Percentiles rank a stretch among this genome's conserved stretches.
Evolutionary conservation across 2,329 filamentous ascomycete species (phyloP).

Genomic region (Aspergillus vadensis): DNA sequence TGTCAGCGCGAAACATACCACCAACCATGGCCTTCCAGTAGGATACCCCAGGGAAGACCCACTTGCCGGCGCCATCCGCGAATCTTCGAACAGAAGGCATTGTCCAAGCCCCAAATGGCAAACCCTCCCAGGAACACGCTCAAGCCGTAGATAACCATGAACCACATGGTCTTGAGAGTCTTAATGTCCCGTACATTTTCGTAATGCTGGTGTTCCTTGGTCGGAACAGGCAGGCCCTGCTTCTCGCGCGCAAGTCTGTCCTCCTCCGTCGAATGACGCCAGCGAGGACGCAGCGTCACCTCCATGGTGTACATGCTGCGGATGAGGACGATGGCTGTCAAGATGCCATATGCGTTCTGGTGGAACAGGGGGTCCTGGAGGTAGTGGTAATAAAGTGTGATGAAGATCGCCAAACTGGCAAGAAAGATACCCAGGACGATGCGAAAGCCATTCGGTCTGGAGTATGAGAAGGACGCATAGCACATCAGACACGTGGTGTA

Average conservation of each 20-base stretch:
- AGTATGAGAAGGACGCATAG: constrained; percentile 75
- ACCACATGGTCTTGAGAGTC: constrained; percentile 72
- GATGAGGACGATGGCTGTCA: constrained; percentile 70
- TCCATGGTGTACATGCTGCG: constrained; percentile 80
- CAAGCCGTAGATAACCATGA: constrained; percentile 69
- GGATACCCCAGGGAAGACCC: constrained; percentile 75
- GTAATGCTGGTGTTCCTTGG: constrained; percentile 49
- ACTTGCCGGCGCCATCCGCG: constrained; percentile 66
- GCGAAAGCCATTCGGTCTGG: constrained; percentile 55
- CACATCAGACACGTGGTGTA: constrained; percentile 71
- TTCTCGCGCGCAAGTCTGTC: constrained; percentile 44
- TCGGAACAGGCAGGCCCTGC: constrained; percentile 40
- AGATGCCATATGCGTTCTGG: constrained; percentile 72
- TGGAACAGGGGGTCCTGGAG: constrained; percentile 82
- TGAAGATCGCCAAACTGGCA: constrained; percentile 61
- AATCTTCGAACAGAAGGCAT: constrained; percentile 69
- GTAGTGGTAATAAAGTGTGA: constrained; percentile 79
- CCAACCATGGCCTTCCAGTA: constrained; percentile 74
- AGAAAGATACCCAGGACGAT: constrained; percentile 60
- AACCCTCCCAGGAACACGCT: constrained; percentile 74
- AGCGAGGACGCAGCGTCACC: constrained; percentile 60
- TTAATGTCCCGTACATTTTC: constrained; percentile 59
- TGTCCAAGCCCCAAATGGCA: constrained; percentile 77
- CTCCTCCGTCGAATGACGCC: constrained; percentile 52
- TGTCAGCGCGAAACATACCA: constrained; percentile 55